Evolutionary conservation across 208 protist species (phyloP).

Genomic region (Kentomonas sorsogonicus): DNA sequence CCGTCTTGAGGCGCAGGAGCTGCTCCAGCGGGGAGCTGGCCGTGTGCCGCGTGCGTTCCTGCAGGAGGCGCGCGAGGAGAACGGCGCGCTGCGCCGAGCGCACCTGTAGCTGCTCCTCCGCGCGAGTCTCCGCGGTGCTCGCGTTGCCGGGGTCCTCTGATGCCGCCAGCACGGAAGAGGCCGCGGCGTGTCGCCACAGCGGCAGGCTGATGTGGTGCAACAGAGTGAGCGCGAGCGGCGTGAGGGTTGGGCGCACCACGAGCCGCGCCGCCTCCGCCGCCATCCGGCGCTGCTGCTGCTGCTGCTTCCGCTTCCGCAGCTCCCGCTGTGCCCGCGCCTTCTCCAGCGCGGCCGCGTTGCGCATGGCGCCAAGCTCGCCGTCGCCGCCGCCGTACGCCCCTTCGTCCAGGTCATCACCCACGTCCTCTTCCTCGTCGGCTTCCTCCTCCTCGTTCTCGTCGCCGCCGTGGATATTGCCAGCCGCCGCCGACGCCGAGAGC

Average conservation of each 20-base stretch:
- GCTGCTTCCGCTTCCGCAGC: not conserved
- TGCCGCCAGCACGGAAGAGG: slow-evolving; percentile 1
- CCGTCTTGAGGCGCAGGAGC: slow-evolving; percentile 36
- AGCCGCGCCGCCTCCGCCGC: not conserved
- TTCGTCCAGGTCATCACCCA: slow-evolving; percentile 16
- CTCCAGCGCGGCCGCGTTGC: not conserved
- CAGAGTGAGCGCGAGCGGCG: slow-evolving; percentile 54
- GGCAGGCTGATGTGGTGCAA: slow-evolving; percentile 33
- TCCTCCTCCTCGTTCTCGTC: slow-evolving; percentile 3
- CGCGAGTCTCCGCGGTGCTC: not conserved
- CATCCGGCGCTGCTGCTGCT: slow-evolving; percentile 8
- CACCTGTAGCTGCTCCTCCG: slow-evolving; percentile 11
- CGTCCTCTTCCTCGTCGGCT: slow-evolving; percentile 28
- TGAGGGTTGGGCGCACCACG: slow-evolving; percentile 36
- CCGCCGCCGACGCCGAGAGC: not conserved
- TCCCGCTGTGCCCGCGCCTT: not conserved
- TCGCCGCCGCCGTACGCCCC: not conserved
- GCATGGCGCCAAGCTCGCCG: not conserved
- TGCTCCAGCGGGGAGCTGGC: slow-evolving; percentile 46
- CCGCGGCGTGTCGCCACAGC: slow-evolving; percentile 23
- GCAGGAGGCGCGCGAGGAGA: slow-evolving; percentile 55
- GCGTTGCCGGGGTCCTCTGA: not conserved
- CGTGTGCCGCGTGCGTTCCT: slow-evolving; percentile 59
- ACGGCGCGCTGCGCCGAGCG: slow-evolving; percentile 29
- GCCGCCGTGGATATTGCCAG: not conserved